Evolutionary conservation across 306 rosid species (phyloP).

Genomic region (Acacia crassicarpa): DNA sequence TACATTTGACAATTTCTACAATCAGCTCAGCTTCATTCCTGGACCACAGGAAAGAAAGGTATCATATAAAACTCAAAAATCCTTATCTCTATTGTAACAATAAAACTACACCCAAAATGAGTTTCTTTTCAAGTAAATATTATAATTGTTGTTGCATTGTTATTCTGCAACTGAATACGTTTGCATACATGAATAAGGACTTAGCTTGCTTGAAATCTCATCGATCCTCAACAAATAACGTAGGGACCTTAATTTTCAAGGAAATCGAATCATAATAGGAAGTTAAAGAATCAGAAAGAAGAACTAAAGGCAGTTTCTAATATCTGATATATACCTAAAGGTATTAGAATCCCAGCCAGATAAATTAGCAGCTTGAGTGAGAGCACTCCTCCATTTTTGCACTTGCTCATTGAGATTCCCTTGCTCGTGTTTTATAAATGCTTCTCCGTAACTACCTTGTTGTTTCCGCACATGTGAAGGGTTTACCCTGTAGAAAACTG

Average conservation of each 20-base stretch:
- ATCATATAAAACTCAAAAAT: too few relatives aligned
- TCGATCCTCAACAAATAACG: too few relatives aligned
- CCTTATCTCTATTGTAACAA: too few relatives aligned
- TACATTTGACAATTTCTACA: neutral
- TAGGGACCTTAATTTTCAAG: neutral
- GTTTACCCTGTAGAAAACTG: neutral
- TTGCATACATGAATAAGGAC: too few relatives aligned
- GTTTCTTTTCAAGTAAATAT: too few relatives aligned
- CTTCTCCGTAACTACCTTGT: neutral
- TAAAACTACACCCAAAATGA: too few relatives aligned
- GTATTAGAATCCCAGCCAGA: neutral
- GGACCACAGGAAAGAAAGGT: too few relatives aligned
- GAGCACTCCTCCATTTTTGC: neutral
- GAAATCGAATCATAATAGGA: neutral
- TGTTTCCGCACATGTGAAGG: neutral
- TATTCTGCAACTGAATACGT: too few relatives aligned
- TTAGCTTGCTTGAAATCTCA: too few relatives aligned
- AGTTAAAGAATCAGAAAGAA: neutral
- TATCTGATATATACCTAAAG: neutral
- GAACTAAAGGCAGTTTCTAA: neutral
- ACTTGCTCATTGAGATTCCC: neutral
- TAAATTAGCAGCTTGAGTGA: conserved; percentile 3
- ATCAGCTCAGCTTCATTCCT: too few relatives aligned
- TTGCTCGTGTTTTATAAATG: neutral
- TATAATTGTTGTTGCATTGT: too few relatives aligned